Conservation (phyloP, 129 eudicot genomes). For the Saussurea involucrata region DNA sequence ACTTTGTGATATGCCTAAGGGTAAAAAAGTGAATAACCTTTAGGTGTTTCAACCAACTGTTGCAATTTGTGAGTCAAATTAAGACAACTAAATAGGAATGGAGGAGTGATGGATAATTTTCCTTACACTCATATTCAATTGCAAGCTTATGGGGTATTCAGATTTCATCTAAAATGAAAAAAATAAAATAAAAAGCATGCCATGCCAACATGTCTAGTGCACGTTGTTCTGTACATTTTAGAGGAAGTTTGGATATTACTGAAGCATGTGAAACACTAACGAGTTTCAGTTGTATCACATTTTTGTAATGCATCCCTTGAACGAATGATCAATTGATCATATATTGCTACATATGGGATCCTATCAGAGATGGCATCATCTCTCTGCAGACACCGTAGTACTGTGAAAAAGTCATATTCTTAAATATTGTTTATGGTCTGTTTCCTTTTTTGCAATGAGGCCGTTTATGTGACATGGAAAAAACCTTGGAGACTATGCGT, state of each 20-base stretch:
- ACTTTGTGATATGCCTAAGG: not conserved
- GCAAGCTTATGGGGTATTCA: not conserved
- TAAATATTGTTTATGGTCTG: not conserved
- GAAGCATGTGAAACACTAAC: not conserved
- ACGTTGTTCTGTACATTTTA: not conserved
- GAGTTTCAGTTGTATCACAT: not conserved
- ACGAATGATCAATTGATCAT: not conserved
- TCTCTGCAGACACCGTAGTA: not conserved
- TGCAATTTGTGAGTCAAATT: not conserved
- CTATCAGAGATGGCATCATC: not conserved
- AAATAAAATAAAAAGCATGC: too few relatives aligned
- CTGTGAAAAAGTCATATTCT: not conserved
- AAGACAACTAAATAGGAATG: not conserved
- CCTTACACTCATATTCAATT: not conserved
- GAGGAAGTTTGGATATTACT: not conserved
- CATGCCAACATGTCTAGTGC: not conserved
- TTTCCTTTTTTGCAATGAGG: not conserved
- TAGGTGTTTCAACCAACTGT: not conserved
- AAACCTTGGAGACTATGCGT: not conserved
- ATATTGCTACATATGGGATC: not conserved
- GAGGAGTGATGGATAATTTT: not conserved
- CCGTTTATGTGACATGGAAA: not conserved
- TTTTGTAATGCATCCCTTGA: not conserved
- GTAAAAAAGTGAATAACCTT: not conserved
- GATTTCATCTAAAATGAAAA: not conserved